Conservation (phyloP, 352 stramenopile genomes). For the Globisporangium yorkense region DNA sequence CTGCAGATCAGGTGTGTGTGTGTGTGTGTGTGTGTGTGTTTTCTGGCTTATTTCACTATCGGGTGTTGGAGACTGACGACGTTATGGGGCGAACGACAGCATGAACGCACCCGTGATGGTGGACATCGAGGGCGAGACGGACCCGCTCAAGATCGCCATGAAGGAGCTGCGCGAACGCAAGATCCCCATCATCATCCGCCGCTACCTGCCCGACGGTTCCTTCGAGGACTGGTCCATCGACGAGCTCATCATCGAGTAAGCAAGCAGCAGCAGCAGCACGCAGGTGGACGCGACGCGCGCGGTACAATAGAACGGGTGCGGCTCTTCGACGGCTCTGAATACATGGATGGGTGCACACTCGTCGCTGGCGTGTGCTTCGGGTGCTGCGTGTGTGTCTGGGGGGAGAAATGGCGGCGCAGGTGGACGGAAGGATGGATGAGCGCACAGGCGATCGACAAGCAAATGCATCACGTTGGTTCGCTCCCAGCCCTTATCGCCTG, state of each 20-base stretch:
- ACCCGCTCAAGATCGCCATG: conserved; percentile 99
- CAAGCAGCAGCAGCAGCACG: too few relatives aligned
- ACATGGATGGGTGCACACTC: not conserved
- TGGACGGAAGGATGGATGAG: too few relatives aligned
- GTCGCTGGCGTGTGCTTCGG: too few relatives aligned
- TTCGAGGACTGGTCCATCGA: conserved; percentile 99
- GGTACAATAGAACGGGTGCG: conserved; percentile 7
- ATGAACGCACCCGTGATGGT: conserved; percentile 97
- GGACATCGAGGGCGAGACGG: conserved; percentile 97
- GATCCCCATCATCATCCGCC: conserved; percentile 99
- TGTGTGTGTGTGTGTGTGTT: conserved; percentile 16
- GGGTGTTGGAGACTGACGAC: not conserved
- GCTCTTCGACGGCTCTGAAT: not conserved
- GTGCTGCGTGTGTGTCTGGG: not conserved
- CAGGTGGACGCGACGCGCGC: not conserved
- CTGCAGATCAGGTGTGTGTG: conserved; percentile 94
- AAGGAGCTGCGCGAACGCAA: conserved; percentile 99
- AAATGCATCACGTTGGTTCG: too few relatives aligned
- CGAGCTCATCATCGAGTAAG: conserved; percentile 98
- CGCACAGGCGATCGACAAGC: too few relatives aligned
- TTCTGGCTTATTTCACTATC: conserved; percentile 1
- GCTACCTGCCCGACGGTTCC: conserved; percentile 98
- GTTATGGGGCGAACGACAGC: conserved; percentile 14
- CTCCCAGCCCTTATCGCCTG: not conserved
- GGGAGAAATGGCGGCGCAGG: not conserved